Base-by-base conservation (phyloP, 2,329 filamentous ascomycete genomes). In the Verticillium tricorpus region DNA sequence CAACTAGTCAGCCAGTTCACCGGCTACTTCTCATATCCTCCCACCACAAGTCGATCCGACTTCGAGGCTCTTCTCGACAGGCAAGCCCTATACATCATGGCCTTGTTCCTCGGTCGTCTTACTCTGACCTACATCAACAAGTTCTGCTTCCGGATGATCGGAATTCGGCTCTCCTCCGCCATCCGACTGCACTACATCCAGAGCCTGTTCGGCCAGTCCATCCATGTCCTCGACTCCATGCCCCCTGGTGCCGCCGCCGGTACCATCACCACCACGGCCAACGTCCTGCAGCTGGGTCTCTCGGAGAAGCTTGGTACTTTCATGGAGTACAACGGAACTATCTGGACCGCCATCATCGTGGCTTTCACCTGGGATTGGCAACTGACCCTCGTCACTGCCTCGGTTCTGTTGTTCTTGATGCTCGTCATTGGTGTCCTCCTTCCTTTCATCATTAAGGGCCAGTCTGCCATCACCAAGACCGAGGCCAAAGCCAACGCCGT, bases 41-140 rank as follows among this genome's bases (percentile, higher is more conserved):
- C 75, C 2, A 75, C 71, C 9, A 64, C 68, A 4, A 70, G 73
- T 5, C 72, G 71, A 56, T 70, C 65, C 2, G 64, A 77, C 6
- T 85, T 86, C 66, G 66, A 73, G 19, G 62, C 66, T 2, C 67
- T 66, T 12, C 67, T 85, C 35, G 78, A 85, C 66, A 74, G 67
- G 57, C 76, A 83, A 62, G 73, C 83, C 72, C 75, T 93, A 0
- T 91, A 88, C 72, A 86, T 92, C 68, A 83, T 92, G 60, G 85
- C 86, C 61, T 77, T 93, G 7, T 93, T 92, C 71, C 73, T 92
- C 50, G 89, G 77, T 15, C 85, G 88, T 57, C 87, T 90, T 66
- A 69, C 76, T 19, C 75, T 90, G 50, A 85, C 83, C 63, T 92
- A 91, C 65, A 76, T 88, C 63, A 82, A 82, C 66, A 85, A 84